A percentile compares a stretch with the other conserved stretches of the same genome.
Evolutionary conservation across 2,329 filamentous ascomycete species (phyloP).

Genomic region (Hyphodiscus sp.): DNA sequence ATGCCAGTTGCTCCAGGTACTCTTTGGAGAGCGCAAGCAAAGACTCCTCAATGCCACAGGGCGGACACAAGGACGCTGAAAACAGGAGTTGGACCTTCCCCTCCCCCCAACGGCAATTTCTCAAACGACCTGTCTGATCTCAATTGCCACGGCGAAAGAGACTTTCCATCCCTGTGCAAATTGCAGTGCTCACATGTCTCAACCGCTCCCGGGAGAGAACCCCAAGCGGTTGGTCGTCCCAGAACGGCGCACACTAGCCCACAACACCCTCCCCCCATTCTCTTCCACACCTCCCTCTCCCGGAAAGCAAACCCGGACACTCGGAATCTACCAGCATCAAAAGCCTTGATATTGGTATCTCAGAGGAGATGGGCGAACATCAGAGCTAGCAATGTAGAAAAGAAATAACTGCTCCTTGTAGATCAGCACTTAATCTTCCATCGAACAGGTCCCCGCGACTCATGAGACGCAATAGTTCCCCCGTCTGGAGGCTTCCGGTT

Average conservation of each 20-base stretch:
- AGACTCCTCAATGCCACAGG: background rate
- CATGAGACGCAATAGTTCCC: too few species aligned
- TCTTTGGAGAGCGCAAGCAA: background rate
- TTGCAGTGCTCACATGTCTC: background rate
- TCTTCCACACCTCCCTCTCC: slow-evolving; percentile 11
- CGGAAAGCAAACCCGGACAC: slow-evolving; percentile 16
- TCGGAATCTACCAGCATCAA: slow-evolving; percentile 12
- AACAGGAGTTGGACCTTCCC: too few species aligned
- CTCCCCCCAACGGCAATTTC: too few species aligned
- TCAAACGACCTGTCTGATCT: background rate
- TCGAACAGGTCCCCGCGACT: background rate
- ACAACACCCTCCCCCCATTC: background rate
- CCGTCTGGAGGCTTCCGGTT: too few species aligned
- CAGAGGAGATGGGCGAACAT: background rate
- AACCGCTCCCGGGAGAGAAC: background rate
- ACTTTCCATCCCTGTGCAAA: too few species aligned
- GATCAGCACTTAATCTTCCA: background rate
- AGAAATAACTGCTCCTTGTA: background rate
- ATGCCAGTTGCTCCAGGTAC: too few species aligned
- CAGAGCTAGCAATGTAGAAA: background rate
- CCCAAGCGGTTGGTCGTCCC: background rate
- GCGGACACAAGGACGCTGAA: too few species aligned
- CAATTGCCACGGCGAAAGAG: background rate
- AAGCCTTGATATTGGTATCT: slow-evolving; percentile 1
- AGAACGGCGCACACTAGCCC: background rate